Conservation (phyloP, 495 filamentous ascomycete genomes). For the Filosporella fistucella region DNA sequence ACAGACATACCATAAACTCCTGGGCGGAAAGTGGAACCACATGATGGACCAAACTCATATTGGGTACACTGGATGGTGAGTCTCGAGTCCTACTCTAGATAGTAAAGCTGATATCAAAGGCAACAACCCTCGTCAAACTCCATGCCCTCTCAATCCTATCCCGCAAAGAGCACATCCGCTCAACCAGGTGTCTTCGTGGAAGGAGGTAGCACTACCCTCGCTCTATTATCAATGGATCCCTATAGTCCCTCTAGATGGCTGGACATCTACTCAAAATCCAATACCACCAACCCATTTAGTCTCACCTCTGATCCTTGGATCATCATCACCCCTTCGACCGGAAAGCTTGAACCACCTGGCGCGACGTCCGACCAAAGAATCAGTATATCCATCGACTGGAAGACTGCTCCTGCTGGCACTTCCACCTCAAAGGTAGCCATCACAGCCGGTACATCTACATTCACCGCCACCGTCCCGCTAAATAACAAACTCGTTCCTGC, state of each 20-base stretch:
- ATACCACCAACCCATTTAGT: conserved; percentile 42
- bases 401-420: conserved; percentile 39
- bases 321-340: conserved; percentile 47
- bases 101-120: conserved; percentile 56
- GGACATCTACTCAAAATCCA: conserved; percentile 62
- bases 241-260: conserved; percentile 57
- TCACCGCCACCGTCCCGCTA: conserved; percentile 34
- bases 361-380: conserved; percentile 30
- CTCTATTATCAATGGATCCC: conserved; percentile 53
- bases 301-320: conserved; percentile 52
- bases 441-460: conserved; percentile 35
- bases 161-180: neutral
- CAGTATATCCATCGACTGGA: conserved; percentile 58
- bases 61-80: neutral
- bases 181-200: conserved; percentile 2
- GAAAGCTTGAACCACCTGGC: conserved; percentile 43
- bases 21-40: conserved; percentile 67
- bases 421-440: conserved; percentile 42
- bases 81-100: conserved; percentile 43
- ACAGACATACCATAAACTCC: conserved; percentile 52
- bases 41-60: conserved; percentile 53
- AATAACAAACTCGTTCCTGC: conserved; percentile 44
- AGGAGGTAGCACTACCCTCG: conserved; percentile 35
- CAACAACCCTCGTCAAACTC: conserved; percentile 40
- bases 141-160: conserved; percentile 4